Percentiles rank a stretch among this genome's conserved stretches.
Evolutionary conservation across 2,329 filamentous ascomycete species (phyloP).

Genomic region (Colletotrichum cereale): DNA sequence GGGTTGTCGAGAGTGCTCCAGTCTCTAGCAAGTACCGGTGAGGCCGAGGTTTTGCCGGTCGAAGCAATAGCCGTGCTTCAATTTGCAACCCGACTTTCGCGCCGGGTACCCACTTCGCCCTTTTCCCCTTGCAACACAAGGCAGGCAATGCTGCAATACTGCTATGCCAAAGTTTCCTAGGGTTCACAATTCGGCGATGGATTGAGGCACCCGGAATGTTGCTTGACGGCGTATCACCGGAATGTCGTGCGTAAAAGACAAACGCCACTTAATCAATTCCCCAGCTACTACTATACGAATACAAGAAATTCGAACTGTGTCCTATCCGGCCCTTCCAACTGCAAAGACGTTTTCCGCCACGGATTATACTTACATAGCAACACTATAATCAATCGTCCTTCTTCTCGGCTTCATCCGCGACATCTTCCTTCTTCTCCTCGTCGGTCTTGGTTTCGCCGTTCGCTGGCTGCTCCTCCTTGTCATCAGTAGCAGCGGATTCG

Average conservation of each 20-base stretch:
- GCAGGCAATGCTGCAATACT: conserved; percentile 1
- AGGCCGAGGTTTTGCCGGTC: conserved; percentile 35
- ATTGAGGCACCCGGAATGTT: background rate
- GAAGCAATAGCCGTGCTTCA: conserved; percentile 40
- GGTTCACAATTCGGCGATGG: background rate
- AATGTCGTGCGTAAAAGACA: conserved; percentile 1
- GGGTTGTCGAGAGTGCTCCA: conserved; percentile 36
- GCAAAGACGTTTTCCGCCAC: conserved; percentile 7
- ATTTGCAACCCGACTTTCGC: conserved; percentile 31
- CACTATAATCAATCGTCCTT: conserved; percentile 31
- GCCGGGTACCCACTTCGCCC: conserved; percentile 30
- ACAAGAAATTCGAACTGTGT: conserved; percentile 21
- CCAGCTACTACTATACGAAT: conserved; percentile 24
- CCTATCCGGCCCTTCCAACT: conserved; percentile 3
- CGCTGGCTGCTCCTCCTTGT: conserved; percentile 48
- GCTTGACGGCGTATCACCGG: background rate
- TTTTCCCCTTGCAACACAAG: conserved; percentile 15
- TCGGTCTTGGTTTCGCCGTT: conserved; percentile 46
- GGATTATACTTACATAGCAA: conserved; percentile 27
- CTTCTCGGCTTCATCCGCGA: conserved; percentile 39
- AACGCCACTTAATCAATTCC: conserved; percentile 37
- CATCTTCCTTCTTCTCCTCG: conserved; percentile 40
- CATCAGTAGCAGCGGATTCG: conserved; percentile 43
- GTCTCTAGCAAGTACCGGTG: conserved; percentile 26
- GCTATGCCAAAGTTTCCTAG: conserved; percentile 18